Evolutionary conservation across 2,329 filamentous ascomycete genomes (phyloP), one percentile per base, ranked within the genome.

Genomic region (Seiridium cupressi): DNA sequence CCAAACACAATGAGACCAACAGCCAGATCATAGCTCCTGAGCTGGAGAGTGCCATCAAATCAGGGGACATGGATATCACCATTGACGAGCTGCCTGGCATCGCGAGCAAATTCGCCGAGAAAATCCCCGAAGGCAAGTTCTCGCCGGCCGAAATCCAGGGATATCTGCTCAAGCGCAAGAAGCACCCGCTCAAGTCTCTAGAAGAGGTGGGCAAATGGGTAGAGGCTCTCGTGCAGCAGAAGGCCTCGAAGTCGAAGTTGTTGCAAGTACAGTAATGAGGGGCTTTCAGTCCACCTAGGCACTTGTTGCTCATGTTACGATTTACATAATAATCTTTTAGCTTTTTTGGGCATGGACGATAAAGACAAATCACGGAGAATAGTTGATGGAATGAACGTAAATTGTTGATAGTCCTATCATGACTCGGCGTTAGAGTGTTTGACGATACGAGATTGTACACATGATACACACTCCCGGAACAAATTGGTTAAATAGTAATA

Each of bases 111-210:
- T 89, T 89, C 65, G 79, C 81, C 1, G 64, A 72, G 2, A 74
- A 78, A 57, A 80, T 89, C 53, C 73, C 73, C 18, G 66, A 68
- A 1, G 64, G 63, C 57, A 64, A 65, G 63, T 73, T 74, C 57
- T 71, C 68, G 47, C 85, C 87, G 0, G 87, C 87, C 0, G 83
- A 89, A 70, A 83, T 89, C 47, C 86, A 89, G 69, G 86, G 86
- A 0, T 89, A 87, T 70, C 67, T 89, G 60, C 74, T 89, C 51
- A 87, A 85, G 72, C 75, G 84, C 48, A 89, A 88, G 74, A 84
- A 82, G 74, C 77, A 80, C 42, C 86, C 86, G 5, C 73, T 75
- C 8, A 76, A 78, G 65, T 86, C 87, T 2, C 68, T 87, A 40
- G 73, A 75, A 26, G 83, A 87, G 67, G 81, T 80, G 2, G 74